Conservation (phyloP, 1,284 basidiomycete genomes). For the Amylostereum areolatum region DNA sequence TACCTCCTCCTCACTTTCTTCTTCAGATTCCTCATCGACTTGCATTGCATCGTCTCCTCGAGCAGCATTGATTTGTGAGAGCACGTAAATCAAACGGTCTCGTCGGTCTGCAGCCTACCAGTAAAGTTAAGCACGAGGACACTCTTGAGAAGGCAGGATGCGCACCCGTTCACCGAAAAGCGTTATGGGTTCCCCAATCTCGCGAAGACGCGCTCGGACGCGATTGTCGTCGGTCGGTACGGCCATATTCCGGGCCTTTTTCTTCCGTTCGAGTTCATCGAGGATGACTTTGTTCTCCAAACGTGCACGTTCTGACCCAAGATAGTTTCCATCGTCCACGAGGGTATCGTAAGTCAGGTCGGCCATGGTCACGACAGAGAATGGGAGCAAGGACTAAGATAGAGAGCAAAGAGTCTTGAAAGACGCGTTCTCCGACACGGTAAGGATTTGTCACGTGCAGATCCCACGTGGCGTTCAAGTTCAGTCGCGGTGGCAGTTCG, state of each 20-base stretch:
- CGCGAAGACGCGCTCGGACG: slow-evolving; percentile 83
- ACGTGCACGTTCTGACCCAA: slow-evolving; percentile 65
- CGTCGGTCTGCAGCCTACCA: slow-evolving; percentile 77
- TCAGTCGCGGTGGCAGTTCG: not conserved
- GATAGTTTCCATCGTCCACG: slow-evolving; percentile 68
- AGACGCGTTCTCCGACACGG: not conserved
- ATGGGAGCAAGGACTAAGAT: not conserved
- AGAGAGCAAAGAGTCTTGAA: not conserved
- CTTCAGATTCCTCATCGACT: slow-evolving; percentile 62
- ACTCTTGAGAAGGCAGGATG: slow-evolving; percentile 14
- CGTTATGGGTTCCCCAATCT: slow-evolving; percentile 94
- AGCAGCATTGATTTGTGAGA: slow-evolving; percentile 85
- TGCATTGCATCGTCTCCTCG: slow-evolving; percentile 68
- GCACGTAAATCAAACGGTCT: slow-evolving; percentile 89
- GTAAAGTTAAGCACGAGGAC: slow-evolving; percentile 13
- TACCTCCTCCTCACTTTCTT: slow-evolving; percentile 68
- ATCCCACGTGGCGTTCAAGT: not conserved
- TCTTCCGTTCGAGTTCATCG: slow-evolving; percentile 93
- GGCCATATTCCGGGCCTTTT: slow-evolving; percentile 87
- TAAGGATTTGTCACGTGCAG: no score
- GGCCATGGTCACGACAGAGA: slow-evolving; percentile 37
- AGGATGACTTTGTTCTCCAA: slow-evolving; percentile 78
- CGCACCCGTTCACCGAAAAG: slow-evolving; percentile 94
- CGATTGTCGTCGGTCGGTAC: slow-evolving; percentile 96
- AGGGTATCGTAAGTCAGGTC: slow-evolving; percentile 70